Evolutionary conservation across 1,284 basidiomycete genomes (phyloP).

Genomic region (Microbotryum intermedium): DNA sequence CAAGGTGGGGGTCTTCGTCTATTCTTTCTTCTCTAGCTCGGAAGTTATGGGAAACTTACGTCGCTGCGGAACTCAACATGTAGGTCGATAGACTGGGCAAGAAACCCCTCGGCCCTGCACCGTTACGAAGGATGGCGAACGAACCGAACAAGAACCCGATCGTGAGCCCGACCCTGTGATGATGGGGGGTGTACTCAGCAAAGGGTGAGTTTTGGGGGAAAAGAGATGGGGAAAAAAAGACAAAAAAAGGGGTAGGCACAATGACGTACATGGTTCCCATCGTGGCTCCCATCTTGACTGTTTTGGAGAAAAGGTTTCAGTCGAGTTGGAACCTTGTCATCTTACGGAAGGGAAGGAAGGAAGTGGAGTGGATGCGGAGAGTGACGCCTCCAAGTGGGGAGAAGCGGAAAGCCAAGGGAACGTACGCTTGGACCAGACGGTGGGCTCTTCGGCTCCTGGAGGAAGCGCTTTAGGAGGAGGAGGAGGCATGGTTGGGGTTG

Average conservation of each 20-base stretch:
- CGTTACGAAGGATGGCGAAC: conserved; percentile 75
- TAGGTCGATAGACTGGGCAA: conserved; percentile 85
- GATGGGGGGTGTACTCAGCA: not conserved
- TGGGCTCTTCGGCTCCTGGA: conserved; percentile 8
- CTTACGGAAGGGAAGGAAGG: not conserved
- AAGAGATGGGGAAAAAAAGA: not conserved
- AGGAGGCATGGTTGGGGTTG: conserved; percentile 9
- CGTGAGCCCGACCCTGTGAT: conserved; percentile 61
- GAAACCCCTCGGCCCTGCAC: conserved; percentile 75
- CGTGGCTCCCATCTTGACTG: conserved; percentile 26
- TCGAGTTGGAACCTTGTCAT: not conserved
- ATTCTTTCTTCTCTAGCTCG: not conserved
- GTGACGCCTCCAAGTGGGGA: not conserved
- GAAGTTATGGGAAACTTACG: conserved; percentile 33
- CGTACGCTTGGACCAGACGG: conserved; percentile 19
- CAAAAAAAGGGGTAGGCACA: not conserved
- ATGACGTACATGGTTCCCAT: conserved; percentile 11
- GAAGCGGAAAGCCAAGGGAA: not conserved
- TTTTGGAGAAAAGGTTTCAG: not conserved
- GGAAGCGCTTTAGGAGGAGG: conserved; percentile 7
- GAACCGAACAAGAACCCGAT: conserved; percentile 94
- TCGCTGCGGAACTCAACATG: conserved; percentile 83
- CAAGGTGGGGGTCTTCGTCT: not conserved
- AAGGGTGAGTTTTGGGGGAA: not conserved
- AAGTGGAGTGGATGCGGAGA: not conserved